Evolutionary conservation across 169 alveolate species (phyloP), one percentile per base, ranked within the genome.

Genomic region (Theileria sp.): DNA sequence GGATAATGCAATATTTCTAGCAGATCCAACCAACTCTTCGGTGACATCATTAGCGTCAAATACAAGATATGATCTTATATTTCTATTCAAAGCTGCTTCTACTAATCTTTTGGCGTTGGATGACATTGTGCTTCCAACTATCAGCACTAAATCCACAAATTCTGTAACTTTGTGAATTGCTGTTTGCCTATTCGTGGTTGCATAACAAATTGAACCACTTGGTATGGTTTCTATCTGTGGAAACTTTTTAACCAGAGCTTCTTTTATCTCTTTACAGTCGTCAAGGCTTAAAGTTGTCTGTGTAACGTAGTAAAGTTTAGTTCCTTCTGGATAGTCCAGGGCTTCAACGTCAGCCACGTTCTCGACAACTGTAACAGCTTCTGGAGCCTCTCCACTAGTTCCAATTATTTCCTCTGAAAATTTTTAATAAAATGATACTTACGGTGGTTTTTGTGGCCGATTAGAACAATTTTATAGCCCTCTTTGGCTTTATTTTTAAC

Each of bases 121-220:
- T 3, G 94, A 89, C 56, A 86, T 70, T 34, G 60, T 61, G 78
- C 95, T 89, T 25, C 96, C 96, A 17, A 92, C 94, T 21, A 92
- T 91, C 25, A 92, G 71, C 7, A 88, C 81, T 23, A 89, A 51
- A 81, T 89, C 95, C 32, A 81, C 74, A 34, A 86, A 23, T 28
- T 54, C 23, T 69, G 89, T 79, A 1, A 87, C 87, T 62, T 84
- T 79, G 28, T 73, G 91, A n/a, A 91, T 83, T 17, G 96, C 95
- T 7, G 60, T 68, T 70, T 93, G 96, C 25, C 96, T 79, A 61
- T 93, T 93, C 25, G 96, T 87, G 13, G 96, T 93, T 26, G 96
- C 96, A 77, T 91, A 93, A 71, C 96, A 93, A 62, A 93, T 88
- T 51, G 95, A 91, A 5, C 96, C 96, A 58, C 94, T 88, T 21